Evolutionary conservation across 192 early-diverging fungal genomes (phyloP).

Genomic region (Backusella parvicylindrica): DNA sequence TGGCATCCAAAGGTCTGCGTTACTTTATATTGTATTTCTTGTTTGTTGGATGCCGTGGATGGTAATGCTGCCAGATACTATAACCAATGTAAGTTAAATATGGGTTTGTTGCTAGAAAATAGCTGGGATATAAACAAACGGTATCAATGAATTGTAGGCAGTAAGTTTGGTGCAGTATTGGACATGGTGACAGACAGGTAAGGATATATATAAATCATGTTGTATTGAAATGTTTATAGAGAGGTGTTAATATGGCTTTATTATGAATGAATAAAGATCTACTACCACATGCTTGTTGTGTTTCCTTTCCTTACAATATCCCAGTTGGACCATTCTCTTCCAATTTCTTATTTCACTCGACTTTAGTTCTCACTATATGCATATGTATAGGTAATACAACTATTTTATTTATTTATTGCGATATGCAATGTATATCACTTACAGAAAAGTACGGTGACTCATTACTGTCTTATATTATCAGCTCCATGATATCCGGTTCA

Average conservation of each 20-base stretch:
- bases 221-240: not conserved
- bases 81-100: slow-evolving; percentile 72
- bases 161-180: slow-evolving; percentile 93
- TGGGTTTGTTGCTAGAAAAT: not conserved
- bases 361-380: slow-evolving; percentile 96
- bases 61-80: slow-evolving; percentile 93
- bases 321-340: slow-evolving; percentile 71
- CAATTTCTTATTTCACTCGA: slow-evolving; percentile 92
- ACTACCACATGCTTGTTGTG: slow-evolving; percentile 92
- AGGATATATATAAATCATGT: not conserved
- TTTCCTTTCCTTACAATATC: slow-evolving; percentile 71
- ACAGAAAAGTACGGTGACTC: not conserved
- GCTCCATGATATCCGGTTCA: slow-evolving; percentile 78
- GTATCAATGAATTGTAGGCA: slow-evolving; percentile 41
- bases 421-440: not conserved
- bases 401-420: not conserved
- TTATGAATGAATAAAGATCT: slow-evolving; percentile 44
- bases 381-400: slow-evolving; percentile 84
- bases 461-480: slow-evolving; percentile 24
- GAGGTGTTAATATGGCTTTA: not conserved
- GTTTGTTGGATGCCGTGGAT: slow-evolving; percentile 91
- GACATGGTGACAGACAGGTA: slow-evolving; percentile 99
- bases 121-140: not conserved
- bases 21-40: slow-evolving; percentile 79
- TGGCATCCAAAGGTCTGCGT: slow-evolving; percentile 70